Evolutionary conservation across 202 grass and related monocot genomes (phyloP).

Genomic region (Zizania palustris): DNA sequence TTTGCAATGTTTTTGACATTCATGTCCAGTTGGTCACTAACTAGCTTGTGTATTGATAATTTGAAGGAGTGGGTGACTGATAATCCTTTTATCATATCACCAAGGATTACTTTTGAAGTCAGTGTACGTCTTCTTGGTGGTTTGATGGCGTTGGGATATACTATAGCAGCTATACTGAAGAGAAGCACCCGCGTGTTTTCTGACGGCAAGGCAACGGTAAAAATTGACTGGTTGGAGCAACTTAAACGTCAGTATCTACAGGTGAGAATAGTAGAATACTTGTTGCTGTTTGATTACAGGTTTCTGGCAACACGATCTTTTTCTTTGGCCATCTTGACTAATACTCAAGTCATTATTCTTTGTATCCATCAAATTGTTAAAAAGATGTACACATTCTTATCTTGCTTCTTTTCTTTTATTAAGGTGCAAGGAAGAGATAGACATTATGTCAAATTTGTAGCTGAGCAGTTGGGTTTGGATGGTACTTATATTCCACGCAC

Average conservation of each 20-base stretch:
- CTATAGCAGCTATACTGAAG: constrained; percentile 94
- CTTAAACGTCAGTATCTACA: constrained; percentile 80
- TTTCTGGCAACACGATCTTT: constrained; percentile 44
- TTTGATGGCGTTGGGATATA: constrained; percentile 96
- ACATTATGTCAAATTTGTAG: constrained; percentile 65
- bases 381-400: constrained; percentile 19
- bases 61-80: constrained; percentile 94
- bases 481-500: constrained; percentile 91
- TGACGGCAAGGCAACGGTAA: constrained; percentile 80
- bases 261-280: constrained; percentile 58
- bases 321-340: constrained; percentile 7
- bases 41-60: constrained; percentile 35
- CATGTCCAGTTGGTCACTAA: constrained; percentile 14
- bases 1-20: not conserved
- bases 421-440: constrained; percentile 97
- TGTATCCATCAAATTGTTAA: not conserved
- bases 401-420: constrained; percentile 12
- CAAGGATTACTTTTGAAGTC: constrained; percentile 99
- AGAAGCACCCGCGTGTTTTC: constrained; percentile 84
- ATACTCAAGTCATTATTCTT: constrained; percentile 20
- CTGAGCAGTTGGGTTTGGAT: constrained; percentile 82
- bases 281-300: constrained; percentile 27
- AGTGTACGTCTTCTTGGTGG: constrained; percentile 98
- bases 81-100: constrained; percentile 96
- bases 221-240: constrained; percentile 96